Percentiles rank a stretch among this genome's conserved stretches.
Conservation (phyloP, 306 rosid genomes). For the Arachis stenosperma region DNA sequence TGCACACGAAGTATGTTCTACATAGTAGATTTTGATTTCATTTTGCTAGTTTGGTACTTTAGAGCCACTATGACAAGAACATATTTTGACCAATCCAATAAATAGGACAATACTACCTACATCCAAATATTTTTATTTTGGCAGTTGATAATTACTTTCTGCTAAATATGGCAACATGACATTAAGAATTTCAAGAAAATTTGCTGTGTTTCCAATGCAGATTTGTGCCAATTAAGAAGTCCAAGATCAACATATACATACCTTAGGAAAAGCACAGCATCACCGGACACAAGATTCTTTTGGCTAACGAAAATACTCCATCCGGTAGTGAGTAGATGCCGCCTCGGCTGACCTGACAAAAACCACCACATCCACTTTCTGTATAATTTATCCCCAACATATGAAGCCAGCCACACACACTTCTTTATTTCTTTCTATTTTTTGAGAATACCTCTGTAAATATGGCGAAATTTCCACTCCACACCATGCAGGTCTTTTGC, state of each 20-base stretch:
- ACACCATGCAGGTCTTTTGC: conserved; percentile 94
- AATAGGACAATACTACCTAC: conserved; percentile 9
- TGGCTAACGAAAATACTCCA: conserved; percentile 97
- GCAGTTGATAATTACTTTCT: conserved; percentile 16
- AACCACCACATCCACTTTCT: conserved; percentile 34
- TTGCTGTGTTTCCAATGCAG: neutral
- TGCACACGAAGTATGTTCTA: conserved; percentile 1
- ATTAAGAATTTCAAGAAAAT: conserved; percentile 8
- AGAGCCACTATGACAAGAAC: conserved; percentile 3
- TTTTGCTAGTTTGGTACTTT: conserved; percentile 13
- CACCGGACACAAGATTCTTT: conserved; percentile 94
- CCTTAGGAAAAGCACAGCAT: conserved; percentile 97
- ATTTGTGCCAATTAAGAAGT: neutral
- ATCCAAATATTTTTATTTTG: conserved; percentile 11
- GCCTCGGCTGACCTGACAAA: conserved; percentile 96
- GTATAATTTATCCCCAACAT: conserved; percentile 33
- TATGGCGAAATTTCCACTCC: conserved; percentile 92
- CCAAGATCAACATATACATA: conserved; percentile 31
- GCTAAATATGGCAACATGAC: conserved; percentile 26
- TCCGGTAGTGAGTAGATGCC: conserved; percentile 96
- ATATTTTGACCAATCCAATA: conserved; percentile 6
- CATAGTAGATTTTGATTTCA: neutral
- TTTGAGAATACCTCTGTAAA: conserved; percentile 72
- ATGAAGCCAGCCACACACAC: conserved; percentile 37
- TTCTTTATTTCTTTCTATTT: neutral